These are phyloP conservation scores for Sisymbrium altissimum DNA, from an alignment of 345 rosid species.

Conservation along the genomic window DNA sequence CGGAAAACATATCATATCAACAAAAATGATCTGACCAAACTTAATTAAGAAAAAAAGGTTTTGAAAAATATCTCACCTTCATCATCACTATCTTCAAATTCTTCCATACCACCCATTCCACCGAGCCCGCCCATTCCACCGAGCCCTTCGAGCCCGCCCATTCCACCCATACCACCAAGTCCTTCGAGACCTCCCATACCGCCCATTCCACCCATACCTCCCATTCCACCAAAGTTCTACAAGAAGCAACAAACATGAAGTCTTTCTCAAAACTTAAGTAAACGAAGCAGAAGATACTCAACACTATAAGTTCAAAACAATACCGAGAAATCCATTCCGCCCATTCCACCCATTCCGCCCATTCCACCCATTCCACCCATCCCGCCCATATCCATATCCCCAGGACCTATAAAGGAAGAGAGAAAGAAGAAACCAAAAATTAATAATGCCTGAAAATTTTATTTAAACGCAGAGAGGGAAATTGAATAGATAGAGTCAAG, in stretches of 20 bases:
- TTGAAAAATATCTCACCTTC: slow-evolving; percentile 50
- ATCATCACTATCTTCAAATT: slow-evolving; percentile 84
- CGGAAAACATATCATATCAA: not conserved
- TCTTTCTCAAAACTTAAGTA: not conserved
- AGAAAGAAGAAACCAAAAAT: not conserved
- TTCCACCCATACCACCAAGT: slow-evolving; percentile 26
- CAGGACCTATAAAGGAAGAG: slow-evolving; percentile 39
- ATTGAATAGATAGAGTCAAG: not conserved
- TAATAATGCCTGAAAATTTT: not conserved
- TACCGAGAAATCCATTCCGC: slow-evolving; percentile 40
- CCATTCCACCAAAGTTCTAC: slow-evolving; percentile 31
- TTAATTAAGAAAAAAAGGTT: not conserved
- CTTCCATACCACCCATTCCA: slow-evolving; percentile 49
- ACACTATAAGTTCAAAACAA: not conserved
- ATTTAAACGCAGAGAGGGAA: not conserved
- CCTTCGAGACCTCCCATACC: slow-evolving; percentile 32
- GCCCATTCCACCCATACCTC: slow-evolving; percentile 39
- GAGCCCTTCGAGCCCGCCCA: slow-evolving; percentile 40
- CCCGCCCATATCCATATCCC: slow-evolving; percentile 41
- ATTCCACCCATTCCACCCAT: slow-evolving; percentile 33
- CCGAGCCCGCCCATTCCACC: slow-evolving; percentile 35
- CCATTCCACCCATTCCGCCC: slow-evolving; percentile 34
- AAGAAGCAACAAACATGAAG: slow-evolving; percentile 7
- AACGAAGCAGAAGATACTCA: not conserved
- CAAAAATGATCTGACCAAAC: not conserved